Base-by-base conservation (phyloP, 2,329 filamentous ascomycete species). In the Hymenoscyphus salicellus region DNA sequence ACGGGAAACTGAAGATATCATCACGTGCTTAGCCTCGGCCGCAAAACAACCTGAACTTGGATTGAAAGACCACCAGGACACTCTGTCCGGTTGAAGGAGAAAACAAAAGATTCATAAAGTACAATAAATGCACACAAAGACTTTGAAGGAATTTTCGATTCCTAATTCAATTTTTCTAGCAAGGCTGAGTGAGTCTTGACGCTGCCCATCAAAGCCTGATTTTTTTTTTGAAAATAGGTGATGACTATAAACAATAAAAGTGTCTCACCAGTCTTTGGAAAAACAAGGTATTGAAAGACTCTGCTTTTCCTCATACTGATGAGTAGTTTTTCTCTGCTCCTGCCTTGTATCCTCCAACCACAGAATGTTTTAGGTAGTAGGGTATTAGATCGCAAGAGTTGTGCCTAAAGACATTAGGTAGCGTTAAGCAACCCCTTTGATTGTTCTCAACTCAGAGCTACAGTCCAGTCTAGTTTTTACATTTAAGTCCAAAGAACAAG, bases 331-430 rank as follows among this genome's bases (percentile, higher is more conserved):
- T 68, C n/a, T 89, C 75, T 91, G 77, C 86, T 89, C 87, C 84
- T 79, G 83, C 84, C 82, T 87, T 89, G 86, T 89, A 89, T 89
- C 87, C 86, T 86, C 78, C 76, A 79, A 79, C 82, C 81, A 83
- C 87, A 78, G 30, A 68, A 76, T 70, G 63, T 49, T 70, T 72
- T 73, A n/a, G 78, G 78, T 80, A 80, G 80, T 77, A 86, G 85
- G 85, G 82, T 87, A 89, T 89, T 89, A 87, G 85, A 89, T 87
- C 80, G 84, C 82, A 83, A 86, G 87, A 89, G 86, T 7, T 38
- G 14, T 58, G 17, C 14, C n/a, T 38, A 17, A 10, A 49, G 20
- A n/a, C 10, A 49, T 10, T 14, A 52, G 10, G 28, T 30, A 52
- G 10, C 3, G 1, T 20, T 23, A 23, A 26, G 20, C 20, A 3